Conservation (phyloP, 2,329 filamentous ascomycete genomes). For the Colletotrichum paranaense region DNA sequence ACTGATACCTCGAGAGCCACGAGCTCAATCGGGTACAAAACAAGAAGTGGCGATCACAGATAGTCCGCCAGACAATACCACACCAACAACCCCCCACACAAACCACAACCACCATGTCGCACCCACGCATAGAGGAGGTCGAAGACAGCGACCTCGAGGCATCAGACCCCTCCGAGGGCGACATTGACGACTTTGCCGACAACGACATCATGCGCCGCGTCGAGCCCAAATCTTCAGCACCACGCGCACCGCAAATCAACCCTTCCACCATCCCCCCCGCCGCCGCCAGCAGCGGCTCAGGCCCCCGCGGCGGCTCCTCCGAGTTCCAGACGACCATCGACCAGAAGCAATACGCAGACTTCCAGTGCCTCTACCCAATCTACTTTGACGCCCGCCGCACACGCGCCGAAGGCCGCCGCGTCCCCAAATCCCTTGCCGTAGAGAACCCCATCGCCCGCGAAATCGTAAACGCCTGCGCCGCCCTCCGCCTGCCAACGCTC, state of each 20-base stretch:
- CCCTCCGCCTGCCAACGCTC: constrained; percentile 77
- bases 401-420: constrained; percentile 84
- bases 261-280: constrained; percentile 49
- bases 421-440: constrained; percentile 78
- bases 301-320: constrained; percentile 43
- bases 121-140: constrained; percentile 92
- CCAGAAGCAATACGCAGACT: constrained; percentile 74
- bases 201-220: constrained; percentile 65
- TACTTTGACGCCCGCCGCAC: constrained; percentile 88
- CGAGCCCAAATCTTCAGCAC: constrained; percentile 46
- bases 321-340: constrained; percentile 53
- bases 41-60: not conserved
- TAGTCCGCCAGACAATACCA: constrained; percentile 18
- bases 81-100: not conserved
- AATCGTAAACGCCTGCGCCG: constrained; percentile 86
- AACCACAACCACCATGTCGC: constrained; percentile 70
- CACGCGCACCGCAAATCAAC: constrained; percentile 43
- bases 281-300: constrained; percentile 48
- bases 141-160: constrained; percentile 78
- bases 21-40: not conserved
- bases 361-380: constrained; percentile 91
- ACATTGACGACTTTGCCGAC: constrained; percentile 75
- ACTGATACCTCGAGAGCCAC: not conserved
- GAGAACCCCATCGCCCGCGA: constrained; percentile 88
- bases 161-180: constrained; percentile 89